Conservation (phyloP, 345 rosid species). For the Salix arbutifolia region DNA sequence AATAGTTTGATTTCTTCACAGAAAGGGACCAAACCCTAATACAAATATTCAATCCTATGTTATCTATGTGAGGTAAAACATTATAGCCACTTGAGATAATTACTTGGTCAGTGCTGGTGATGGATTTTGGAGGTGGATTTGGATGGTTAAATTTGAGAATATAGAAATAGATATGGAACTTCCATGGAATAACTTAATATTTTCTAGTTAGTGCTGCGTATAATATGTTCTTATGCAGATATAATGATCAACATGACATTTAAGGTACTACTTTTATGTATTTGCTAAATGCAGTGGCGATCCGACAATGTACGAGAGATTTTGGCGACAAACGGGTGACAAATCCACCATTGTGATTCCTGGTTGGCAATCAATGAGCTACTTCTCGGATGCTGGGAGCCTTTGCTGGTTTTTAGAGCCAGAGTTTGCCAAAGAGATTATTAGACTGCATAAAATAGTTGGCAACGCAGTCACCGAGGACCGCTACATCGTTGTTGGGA, state of each 20-base stretch:
- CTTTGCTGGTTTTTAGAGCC: constrained; percentile 93
- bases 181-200: not conserved
- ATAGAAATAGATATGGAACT: not conserved
- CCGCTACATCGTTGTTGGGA: constrained; percentile 73
- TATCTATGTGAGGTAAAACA: too few species aligned
- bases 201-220: not conserved
- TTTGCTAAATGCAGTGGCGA: constrained; percentile 64
- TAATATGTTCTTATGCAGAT: not conserved
- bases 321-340: constrained; percentile 69
- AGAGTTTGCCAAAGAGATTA: constrained; percentile 55
- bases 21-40: constrained; percentile 13
- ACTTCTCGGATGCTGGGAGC: constrained; percentile 61
- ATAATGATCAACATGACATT: not conserved
- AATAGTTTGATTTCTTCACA: constrained; percentile 23
- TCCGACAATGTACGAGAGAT: constrained; percentile 79
- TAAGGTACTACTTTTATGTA: not conserved
- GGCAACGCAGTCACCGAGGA: constrained; percentile 75
- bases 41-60: not conserved
- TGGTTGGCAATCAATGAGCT: constrained; percentile 86
- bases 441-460: constrained; percentile 61
- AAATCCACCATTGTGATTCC: constrained; percentile 63
- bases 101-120: not conserved
- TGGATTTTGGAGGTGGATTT: not conserved
- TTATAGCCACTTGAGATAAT: not conserved
- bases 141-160: not conserved